phyloP scores from a whole-genome alignment of 768 basidiomycete species.

The Suillus paluster region DNA sequence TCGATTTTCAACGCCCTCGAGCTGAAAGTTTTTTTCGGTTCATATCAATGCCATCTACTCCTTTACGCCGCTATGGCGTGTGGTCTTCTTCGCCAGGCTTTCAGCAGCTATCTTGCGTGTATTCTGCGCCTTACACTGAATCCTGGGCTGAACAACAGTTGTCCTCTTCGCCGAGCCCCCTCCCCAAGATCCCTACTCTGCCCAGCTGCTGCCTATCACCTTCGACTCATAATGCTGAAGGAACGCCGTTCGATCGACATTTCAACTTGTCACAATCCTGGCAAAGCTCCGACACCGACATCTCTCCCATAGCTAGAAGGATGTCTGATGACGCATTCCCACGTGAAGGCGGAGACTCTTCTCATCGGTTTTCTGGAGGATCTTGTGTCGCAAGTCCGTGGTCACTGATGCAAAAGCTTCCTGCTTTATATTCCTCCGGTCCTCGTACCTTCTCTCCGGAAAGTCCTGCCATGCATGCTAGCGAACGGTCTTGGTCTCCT shows the following conservation, averaged over 20 bases:
- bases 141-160: slow-evolving; percentile 14
- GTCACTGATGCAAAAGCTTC: slow-evolving; percentile 34
- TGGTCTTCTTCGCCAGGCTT: background rate
- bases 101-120: background rate
- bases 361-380: slow-evolving; percentile 15
- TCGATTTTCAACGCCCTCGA: background rate
- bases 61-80: slow-evolving; percentile 5
- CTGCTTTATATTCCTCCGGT: slow-evolving; percentile 24
- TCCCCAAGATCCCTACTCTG: slow-evolving; percentile 24
- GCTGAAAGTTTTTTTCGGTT: background rate
- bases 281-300: slow-evolving; percentile 17
- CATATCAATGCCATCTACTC: slow-evolving; percentile 15
- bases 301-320: slow-evolving; percentile 29
- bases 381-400: slow-evolving; percentile 13
- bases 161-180: slow-evolving; percentile 34
- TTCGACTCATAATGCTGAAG: slow-evolving; percentile 27
- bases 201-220: slow-evolving; percentile 31
- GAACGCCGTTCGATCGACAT: slow-evolving; percentile 34
- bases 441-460: slow-evolving; percentile 13
- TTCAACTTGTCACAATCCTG: slow-evolving; percentile 28
- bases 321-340: slow-evolving; percentile 3
- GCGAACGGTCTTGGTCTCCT: slow-evolving; percentile 24
- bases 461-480: slow-evolving; percentile 10
- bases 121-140: slow-evolving; percentile 1
- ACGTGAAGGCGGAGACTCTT: slow-evolving; percentile 2